A percentile compares a stretch with the other conserved stretches of the same genome.
Evolutionary conservation across 177 flowering plant species (phyloP).

Genomic region (Vitis hybrid): DNA sequence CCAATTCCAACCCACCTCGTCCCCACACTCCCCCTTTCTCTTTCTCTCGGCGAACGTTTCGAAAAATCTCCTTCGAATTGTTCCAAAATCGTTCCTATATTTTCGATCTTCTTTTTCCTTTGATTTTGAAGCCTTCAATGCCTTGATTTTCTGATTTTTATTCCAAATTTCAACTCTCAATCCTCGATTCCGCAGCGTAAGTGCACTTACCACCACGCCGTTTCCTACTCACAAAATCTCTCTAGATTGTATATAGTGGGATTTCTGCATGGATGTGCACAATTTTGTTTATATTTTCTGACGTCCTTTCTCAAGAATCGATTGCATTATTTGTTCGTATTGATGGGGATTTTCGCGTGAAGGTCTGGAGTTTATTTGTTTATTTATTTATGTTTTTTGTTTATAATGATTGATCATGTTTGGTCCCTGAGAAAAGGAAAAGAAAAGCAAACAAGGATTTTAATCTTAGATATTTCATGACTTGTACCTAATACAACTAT

Average conservation of each 20-base stretch:
- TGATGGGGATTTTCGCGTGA: slow-evolving; percentile 10
- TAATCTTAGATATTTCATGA: not conserved
- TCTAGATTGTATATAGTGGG: not conserved
- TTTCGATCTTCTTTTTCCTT: slow-evolving; percentile 1
- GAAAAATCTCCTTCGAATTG: slow-evolving; percentile 8
- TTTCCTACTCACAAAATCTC: not conserved
- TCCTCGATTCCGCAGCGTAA: slow-evolving; percentile 4
- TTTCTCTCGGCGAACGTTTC: slow-evolving; percentile 14
- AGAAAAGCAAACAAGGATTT: not conserved
- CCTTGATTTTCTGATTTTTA: too few relatives aligned
- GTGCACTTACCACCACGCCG: not conserved
- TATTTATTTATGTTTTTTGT: not conserved
- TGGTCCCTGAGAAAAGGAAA: slow-evolving; percentile 1
- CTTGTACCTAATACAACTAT: not conserved
- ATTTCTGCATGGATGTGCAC: not conserved
- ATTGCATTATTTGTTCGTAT: slow-evolving; percentile 3
- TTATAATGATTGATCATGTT: not conserved
- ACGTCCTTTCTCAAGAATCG: not conserved
- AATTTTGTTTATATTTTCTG: not conserved
- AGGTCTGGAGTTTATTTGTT: slow-evolving; percentile 9
- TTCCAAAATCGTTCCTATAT: not conserved
- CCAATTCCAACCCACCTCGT: not conserved
- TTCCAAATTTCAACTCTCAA: too few relatives aligned
- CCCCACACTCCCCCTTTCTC: not conserved
- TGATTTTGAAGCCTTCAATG: too few relatives aligned